These are phyloP conservation scores for Anethum foeniculum DNA, from an alignment of 140 eudicot genomes.

Conservation along the genomic window DNA sequence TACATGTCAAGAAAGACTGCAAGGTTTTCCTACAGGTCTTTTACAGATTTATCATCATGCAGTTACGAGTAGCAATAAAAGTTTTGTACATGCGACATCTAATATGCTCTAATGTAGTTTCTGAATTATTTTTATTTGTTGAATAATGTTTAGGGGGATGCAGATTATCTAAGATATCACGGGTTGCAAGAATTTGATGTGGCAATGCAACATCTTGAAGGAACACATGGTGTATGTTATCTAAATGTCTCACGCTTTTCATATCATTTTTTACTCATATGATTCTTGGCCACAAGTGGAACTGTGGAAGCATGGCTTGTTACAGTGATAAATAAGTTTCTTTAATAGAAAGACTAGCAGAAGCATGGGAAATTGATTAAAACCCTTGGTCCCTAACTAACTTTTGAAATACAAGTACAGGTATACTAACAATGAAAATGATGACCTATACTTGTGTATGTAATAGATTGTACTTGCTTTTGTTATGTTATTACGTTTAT, in stretches of 20 bases:
- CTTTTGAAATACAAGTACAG: background rate
- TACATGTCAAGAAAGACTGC: background rate
- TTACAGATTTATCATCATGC: background rate
- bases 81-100: background rate
- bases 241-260: background rate
- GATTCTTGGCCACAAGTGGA: background rate
- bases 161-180: constrained; percentile 70
- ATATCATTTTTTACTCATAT: constrained; percentile 5
- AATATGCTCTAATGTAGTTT: background rate
- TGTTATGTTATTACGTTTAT: background rate
- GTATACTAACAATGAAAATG: background rate
- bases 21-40: background rate
- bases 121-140: constrained; percentile 4
- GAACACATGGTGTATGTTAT: constrained; percentile 60
- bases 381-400: no score
- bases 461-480: background rate
- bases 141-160: constrained; percentile 65
- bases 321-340: background rate
- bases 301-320: background rate
- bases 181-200: constrained; percentile 92
- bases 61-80: background rate
- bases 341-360: background rate
- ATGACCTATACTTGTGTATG: no score
- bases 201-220: constrained; percentile 98
- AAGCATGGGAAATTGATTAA: background rate